These are phyloP conservation scores for Microdochium bolleyi DNA, from an alignment of 2,329 filamentous ascomycete genomes.

Conservation along the genomic window DNA sequence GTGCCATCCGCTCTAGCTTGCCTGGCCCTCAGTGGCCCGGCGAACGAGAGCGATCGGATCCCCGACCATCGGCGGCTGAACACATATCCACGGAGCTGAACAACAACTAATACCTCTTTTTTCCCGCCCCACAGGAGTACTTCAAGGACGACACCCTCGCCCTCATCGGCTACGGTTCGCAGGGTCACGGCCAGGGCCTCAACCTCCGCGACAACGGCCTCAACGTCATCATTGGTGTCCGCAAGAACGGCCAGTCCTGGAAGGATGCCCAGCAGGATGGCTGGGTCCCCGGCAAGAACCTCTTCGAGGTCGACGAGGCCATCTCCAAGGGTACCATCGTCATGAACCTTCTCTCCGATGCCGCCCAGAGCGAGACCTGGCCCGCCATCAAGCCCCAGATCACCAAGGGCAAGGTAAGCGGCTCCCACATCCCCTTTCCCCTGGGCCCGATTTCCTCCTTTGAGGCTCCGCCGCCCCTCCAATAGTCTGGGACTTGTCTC, in stretches of 20 bases:
- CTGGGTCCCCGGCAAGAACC: slow-evolving; percentile 97
- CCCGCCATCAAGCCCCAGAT: slow-evolving; percentile 95
- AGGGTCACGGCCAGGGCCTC: slow-evolving; percentile 97
- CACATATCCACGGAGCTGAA: not conserved
- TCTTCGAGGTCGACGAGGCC: slow-evolving; percentile 96
- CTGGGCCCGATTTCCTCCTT: not conserved
- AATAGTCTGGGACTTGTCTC: not conserved
- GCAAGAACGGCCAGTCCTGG: slow-evolving; percentile 97
- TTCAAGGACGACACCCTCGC: slow-evolving; percentile 99
- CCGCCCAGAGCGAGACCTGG: slow-evolving; percentile 98
- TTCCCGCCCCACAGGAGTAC: slow-evolving; percentile 61
- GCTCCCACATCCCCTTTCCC: slow-evolving; percentile 3
- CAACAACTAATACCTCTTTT: slow-evolving; percentile 10
- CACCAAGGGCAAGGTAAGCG: slow-evolving; percentile 88
- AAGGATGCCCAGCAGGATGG: slow-evolving; percentile 95
- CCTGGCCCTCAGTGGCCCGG: not conserved
- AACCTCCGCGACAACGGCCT: slow-evolving; percentile 99
- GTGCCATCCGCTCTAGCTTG: not conserved
- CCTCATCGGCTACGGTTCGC: slow-evolving; percentile 95
- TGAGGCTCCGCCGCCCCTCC: not conserved
- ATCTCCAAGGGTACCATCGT: slow-evolving; percentile 88
- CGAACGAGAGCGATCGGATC: slow-evolving; percentile 1
- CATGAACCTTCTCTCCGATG: slow-evolving; percentile 99
- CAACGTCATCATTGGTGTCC: slow-evolving; percentile 97
- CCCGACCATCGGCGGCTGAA: not conserved